Percentiles rank a stretch among this genome's conserved stretches.
Evolutionary conservation across 1,284 basidiomycete species (phyloP).

Genomic region (Golubevia pallescens): DNA sequence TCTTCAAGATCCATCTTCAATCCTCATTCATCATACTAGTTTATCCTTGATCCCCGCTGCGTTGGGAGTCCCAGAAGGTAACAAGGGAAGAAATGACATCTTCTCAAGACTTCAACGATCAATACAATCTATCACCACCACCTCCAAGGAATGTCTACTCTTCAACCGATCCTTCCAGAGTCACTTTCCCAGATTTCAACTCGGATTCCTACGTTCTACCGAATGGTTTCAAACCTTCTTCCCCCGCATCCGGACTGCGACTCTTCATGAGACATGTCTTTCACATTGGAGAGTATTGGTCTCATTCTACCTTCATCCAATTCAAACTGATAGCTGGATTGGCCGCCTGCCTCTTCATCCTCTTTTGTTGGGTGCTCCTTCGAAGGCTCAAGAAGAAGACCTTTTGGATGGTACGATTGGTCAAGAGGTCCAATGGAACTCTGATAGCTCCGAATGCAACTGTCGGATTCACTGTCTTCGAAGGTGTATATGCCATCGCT

Average conservation of each 20-base stretch:
- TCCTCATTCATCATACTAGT: no score
- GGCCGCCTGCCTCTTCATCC: slow-evolving; percentile 16
- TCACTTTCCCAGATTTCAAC: background rate
- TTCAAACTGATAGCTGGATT: slow-evolving; percentile 21
- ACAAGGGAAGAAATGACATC: no score
- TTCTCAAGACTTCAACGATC: background rate
- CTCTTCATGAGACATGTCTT: slow-evolving; percentile 19
- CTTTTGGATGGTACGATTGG: slow-evolving; percentile 24
- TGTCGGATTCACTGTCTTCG: slow-evolving; percentile 17
- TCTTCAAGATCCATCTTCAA: no score
- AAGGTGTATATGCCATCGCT: slow-evolving; percentile 15
- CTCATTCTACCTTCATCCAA: slow-evolving; percentile 15
- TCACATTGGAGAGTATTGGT: slow-evolving; percentile 5
- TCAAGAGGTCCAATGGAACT: slow-evolving; percentile 17
- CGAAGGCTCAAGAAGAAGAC: slow-evolving; percentile 17
- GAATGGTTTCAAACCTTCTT: slow-evolving; percentile 13
- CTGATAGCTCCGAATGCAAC: slow-evolving; percentile 26
- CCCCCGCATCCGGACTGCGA: slow-evolving; percentile 11
- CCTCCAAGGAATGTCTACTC: background rate
- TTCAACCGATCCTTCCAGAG: background rate
- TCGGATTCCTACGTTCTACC: slow-evolving; percentile 18
- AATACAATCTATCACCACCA: background rate
- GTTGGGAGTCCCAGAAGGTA: no score
- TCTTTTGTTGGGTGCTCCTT: slow-evolving; percentile 21
- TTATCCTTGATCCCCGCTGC: no score